A percentile compares a stretch with the other conserved stretches of the same genome.
Conservation (phyloP, 2,329 filamentous ascomycete species). For the Aspergillus phoenicis region DNA sequence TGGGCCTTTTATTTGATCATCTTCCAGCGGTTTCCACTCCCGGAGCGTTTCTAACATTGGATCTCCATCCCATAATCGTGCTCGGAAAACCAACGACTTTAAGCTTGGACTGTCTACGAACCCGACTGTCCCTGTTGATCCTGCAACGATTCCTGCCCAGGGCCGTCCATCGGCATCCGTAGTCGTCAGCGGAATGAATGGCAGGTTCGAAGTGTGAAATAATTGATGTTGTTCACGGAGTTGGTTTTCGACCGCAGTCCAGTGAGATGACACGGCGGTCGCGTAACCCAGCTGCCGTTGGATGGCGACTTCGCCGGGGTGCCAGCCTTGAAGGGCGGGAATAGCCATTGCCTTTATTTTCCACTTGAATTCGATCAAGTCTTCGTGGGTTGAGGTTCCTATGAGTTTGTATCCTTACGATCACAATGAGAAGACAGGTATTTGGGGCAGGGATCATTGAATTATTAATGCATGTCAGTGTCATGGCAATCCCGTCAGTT, state of each 20-base stretch:
- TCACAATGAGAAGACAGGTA: too few species aligned
- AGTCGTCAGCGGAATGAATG: not conserved
- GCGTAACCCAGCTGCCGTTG: not conserved
- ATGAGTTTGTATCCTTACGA: too few species aligned
- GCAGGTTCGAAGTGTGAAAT: constrained; percentile 9
- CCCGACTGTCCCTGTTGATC: not conserved
- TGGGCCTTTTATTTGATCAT: not conserved
- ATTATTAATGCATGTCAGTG: too few species aligned
- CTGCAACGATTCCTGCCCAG: constrained; percentile 5
- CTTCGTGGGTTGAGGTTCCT: too few species aligned
- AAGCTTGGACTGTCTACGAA: not conserved
- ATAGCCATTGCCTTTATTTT: too few species aligned
- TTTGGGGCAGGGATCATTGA: too few species aligned
- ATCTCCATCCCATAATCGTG: not conserved
- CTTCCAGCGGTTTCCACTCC: not conserved
- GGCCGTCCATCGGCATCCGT: not conserved
- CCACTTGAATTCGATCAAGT: too few species aligned
- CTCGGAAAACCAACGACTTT: not conserved
- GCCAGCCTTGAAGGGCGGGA: constrained; percentile 1
- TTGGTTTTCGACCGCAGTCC: not conserved
- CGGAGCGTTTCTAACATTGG: not conserved
- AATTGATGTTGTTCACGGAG: constrained; percentile 9
- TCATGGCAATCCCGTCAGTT: too few species aligned
- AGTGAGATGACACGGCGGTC: not conserved
- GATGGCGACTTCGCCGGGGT: constrained; percentile 6